Conservation (phyloP, 1,284 basidiomycete species). For the Tremellales sp. region DNA sequence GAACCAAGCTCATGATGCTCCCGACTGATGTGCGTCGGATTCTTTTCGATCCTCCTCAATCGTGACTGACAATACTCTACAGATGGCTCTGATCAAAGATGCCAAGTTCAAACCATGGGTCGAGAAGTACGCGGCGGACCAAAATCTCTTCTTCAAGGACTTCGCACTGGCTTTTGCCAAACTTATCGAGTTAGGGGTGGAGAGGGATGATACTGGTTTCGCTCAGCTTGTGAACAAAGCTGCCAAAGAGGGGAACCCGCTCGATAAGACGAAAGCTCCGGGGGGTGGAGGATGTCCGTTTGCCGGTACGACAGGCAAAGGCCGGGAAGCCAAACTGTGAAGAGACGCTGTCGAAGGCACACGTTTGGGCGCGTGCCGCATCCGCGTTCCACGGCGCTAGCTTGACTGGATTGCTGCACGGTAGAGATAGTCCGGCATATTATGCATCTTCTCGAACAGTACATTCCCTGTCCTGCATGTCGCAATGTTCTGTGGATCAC, state of each 20-base stretch:
- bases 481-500: no score
- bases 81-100: constrained; percentile 50
- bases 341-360: no score
- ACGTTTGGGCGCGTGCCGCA: no score
- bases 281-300: constrained; percentile 41
- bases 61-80: constrained; percentile 17
- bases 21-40: constrained; percentile 48
- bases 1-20: constrained; percentile 56
- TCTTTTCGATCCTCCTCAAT: constrained; percentile 7
- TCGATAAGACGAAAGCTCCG: constrained; percentile 27
- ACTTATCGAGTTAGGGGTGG: constrained; percentile 50
- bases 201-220: constrained; percentile 45
- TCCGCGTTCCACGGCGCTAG: no score
- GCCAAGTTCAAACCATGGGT: constrained; percentile 48
- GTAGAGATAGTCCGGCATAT: no score
- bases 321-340: constrained; percentile 14
- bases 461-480: no score
- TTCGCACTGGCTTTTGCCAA: constrained; percentile 51
- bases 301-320: constrained; percentile 21
- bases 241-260: constrained; percentile 38
- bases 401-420: no score
- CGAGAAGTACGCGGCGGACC: constrained; percentile 53
- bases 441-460: no score
- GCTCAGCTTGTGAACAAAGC: constrained; percentile 43
- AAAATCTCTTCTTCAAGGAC: constrained; percentile 55